Evolutionary conservation across 1,284 basidiomycete species (phyloP), one percentile per base, ranked within the genome.

Genomic region (Naganishia liquefaciens): DNA sequence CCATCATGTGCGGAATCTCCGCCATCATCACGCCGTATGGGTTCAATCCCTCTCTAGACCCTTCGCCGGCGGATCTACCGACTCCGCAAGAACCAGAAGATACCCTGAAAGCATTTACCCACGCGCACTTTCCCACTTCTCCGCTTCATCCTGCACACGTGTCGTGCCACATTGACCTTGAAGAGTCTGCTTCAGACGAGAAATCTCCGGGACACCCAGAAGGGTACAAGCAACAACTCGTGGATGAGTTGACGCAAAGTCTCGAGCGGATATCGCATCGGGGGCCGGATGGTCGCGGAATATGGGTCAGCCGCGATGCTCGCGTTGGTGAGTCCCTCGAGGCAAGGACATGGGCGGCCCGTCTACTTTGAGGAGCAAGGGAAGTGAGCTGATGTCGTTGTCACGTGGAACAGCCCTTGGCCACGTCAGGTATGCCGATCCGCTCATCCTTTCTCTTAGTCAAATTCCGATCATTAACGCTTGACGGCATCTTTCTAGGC

Each of bases 221-320:
- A 4, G 51, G 33, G 40, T 64, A 64, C 40, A 11, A 23, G 30
- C 27, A 30, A 6, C 30, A 27, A 13, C 44, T 68, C 7, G 63
- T 66, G 21, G 6, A 19, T 6, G 46, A 54, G 30, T 42, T 71
- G 15, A 51, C 64, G n/a, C 62, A 44, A 5, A 62, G 64, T 13
- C 55, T 71, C 23, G 67, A 64, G 23, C 46, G 52, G 39, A 67
- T 72, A 27, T 39, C 51, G n/a, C 70, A 71, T 65, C 66, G 69
- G 19, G 71, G 70, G 33, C 70, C 71, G 11, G 71, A 72, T 63
- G 69, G 64, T 7, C 55, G 53, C n/a, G 71, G 71, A 11, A 64
- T 70, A 27, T 71, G 70, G 70, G 40, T 71, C 10, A 60, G 65
- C 23, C 54, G 50, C 2, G 58, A 64, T 42, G 47, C 52, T 3